phyloP scores from a whole-genome alignment of 2,329 filamentous ascomycete genomes.

The Penicillium corylophilum region DNA sequence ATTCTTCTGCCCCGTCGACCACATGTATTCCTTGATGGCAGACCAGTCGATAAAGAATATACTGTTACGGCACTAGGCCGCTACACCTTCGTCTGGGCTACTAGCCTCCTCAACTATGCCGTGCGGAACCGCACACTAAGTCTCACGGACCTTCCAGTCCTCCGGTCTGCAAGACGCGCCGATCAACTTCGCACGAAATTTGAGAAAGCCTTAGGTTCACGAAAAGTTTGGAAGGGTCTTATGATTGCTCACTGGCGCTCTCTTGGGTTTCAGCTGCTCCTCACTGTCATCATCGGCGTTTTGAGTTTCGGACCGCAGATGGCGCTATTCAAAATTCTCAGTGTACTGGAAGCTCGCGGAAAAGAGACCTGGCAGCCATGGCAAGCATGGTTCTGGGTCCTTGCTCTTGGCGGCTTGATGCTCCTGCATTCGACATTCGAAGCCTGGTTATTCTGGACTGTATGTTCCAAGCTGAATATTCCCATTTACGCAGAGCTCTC shows the following conservation, averaged over 20 bases:
- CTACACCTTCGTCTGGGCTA: slow-evolving; percentile 67
- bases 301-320: slow-evolving; percentile 70
- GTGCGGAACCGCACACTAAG: slow-evolving; percentile 60
- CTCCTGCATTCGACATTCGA: slow-evolving; percentile 60
- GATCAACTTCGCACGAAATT: slow-evolving; percentile 53
- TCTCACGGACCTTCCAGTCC: slow-evolving; percentile 60
- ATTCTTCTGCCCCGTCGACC: slow-evolving; percentile 66
- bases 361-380: slow-evolving; percentile 47
- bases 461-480: slow-evolving; percentile 61
- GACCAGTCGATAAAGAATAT: slow-evolving; percentile 62
- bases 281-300: slow-evolving; percentile 56
- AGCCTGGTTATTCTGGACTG: slow-evolving; percentile 66
- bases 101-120: slow-evolving; percentile 55
- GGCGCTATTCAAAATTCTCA: slow-evolving; percentile 65
- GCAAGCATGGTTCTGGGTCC: slow-evolving; percentile 67
- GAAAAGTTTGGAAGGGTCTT: slow-evolving; percentile 61
- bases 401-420: slow-evolving; percentile 61
- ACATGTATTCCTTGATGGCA: slow-evolving; percentile 60
- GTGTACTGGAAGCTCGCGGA: slow-evolving; percentile 59
- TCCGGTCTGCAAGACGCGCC: slow-evolving; percentile 57
- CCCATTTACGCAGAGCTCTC: slow-evolving; percentile 69
- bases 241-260: slow-evolving; percentile 56
- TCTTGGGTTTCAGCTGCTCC: slow-evolving; percentile 59
- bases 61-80: slow-evolving; percentile 61
- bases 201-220: slow-evolving; percentile 29